Evolutionary conservation across 805 yeast species (phyloP), one percentile per base, ranked within the genome.

Genomic region (Wickerhamomyces silvicola): DNA sequence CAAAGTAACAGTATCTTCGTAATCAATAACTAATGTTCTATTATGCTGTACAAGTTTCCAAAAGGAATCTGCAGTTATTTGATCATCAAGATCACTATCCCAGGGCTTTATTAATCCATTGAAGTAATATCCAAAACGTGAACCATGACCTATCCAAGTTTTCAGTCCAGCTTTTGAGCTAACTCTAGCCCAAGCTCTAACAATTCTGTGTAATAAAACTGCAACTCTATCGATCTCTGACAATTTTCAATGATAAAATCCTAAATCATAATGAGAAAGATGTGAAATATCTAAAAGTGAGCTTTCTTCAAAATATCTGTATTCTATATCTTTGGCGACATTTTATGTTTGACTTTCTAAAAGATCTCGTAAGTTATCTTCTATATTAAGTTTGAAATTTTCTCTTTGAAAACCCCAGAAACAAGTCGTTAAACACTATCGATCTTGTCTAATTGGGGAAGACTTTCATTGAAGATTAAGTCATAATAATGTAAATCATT

Each of bases 41-140:
- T 41, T 41, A 16, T 23, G 20, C 10, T 28, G 15, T 12, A 34
- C 22, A 15, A 41, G 23, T 19, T 32, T 30, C 36, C 38, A 39
- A 22, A 41, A 38, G 9, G 43, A 32, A 7, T 23, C 19, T 1
- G 38, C 16, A 2, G 84, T 72, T 62, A 78, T 66, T 42, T 78
- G 81, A 17, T 78, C 75, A 56, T 78, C 86, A 31, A 73, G 56
- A 50, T 78, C 86, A 34, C 66, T 62, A 48, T 78, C 86, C 82
- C 83, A 78, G 1, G 82, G 81, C 50, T 78, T 65, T 6, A 63
- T 57, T 33, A 71, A 41, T 0, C 84, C 83, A 46, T 75, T 75
- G 71, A 81, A 75, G 41, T 72, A 60, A 72, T 81, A 76, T 9
- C 80, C 75, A 24, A 76, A 60, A 40, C 78, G 57, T 2, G 81